Percentiles rank a stretch among this genome's conserved stretches.
These are phyloP conservation scores for Ogataea salicorniae DNA, from an alignment of 805 yeast genomes.

Conservation along the genomic window DNA sequence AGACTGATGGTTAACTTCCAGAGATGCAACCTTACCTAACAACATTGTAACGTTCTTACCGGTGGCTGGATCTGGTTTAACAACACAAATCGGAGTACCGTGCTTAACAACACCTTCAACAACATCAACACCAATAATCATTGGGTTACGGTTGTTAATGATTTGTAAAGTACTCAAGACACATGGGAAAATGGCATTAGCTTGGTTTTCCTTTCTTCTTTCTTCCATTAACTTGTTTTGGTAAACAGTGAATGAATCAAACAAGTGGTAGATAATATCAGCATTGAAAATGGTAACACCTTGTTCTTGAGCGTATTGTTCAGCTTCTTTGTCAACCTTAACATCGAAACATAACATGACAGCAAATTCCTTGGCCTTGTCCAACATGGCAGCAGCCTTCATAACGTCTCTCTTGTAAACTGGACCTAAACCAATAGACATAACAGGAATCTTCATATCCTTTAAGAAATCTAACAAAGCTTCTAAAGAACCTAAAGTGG, in stretches of 20 bases:
- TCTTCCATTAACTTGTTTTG: constrained; percentile 83
- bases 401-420: constrained; percentile 97
- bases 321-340: constrained; percentile 95
- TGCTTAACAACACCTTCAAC: constrained; percentile 81
- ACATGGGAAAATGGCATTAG: constrained; percentile 91
- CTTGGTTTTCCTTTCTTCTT: constrained; percentile 84
- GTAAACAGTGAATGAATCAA: constrained; percentile 90
- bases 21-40: constrained; percentile 85
- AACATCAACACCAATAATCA: constrained; percentile 99
- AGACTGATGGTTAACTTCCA: constrained; percentile 93
- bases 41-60: constrained; percentile 65
- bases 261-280: constrained; percentile 92
- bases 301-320: constrained; percentile 93
- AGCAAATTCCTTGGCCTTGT: constrained; percentile 91
- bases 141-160: constrained; percentile 97
- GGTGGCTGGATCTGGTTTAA: constrained; percentile 81
- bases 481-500: constrained; percentile 96
- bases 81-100: constrained; percentile 96
- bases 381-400: constrained; percentile 96
- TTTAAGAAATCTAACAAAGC: constrained; percentile 95
- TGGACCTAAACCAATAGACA: constrained; percentile 98
- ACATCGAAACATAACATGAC: constrained; percentile 99
- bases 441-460: constrained; percentile 98
- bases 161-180: constrained; percentile 92
- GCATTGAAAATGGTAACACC: constrained; percentile 91